Percentiles rank a stretch among this genome's conserved stretches.
Evolutionary conservation across 2,329 filamentous ascomycete genomes (phyloP).

Genomic region (Lachnellula subtilissima): DNA sequence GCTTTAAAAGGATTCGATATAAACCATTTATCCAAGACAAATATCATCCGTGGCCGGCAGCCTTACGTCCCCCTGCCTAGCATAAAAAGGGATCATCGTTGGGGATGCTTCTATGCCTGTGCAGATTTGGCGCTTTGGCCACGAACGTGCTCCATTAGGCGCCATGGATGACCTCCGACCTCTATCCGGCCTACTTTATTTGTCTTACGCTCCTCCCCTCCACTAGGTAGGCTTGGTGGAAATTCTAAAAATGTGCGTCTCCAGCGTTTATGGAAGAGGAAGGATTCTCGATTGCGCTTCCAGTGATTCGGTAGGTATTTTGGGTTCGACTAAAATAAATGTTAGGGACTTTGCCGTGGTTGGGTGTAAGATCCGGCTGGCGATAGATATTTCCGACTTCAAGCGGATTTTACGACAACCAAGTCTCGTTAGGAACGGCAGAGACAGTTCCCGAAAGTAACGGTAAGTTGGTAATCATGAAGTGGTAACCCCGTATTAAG

Average conservation of each 20-base stretch:
- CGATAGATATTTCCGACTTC: neutral
- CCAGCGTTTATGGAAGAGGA: neutral
- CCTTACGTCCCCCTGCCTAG: neutral
- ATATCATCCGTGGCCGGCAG: neutral
- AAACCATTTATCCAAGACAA: too few species aligned
- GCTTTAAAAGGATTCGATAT: neutral
- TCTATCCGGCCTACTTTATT: neutral
- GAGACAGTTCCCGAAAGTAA: neutral
- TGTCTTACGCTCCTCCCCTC: neutral
- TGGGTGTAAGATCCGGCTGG: neutral
- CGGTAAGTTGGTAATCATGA: neutral
- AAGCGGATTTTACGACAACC: neutral
- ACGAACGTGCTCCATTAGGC: neutral
- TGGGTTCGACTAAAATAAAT: neutral
- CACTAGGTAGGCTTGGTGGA: neutral
- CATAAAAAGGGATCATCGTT: neutral
- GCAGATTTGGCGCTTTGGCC: neutral
- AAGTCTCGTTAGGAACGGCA: neutral
- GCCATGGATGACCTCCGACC: neutral
- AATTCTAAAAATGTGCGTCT: neutral
- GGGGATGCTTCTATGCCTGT: neutral
- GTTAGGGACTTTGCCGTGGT: neutral
- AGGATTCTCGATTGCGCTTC: neutral
- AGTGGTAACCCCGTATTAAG: neutral
- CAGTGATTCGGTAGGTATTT: neutral